Conservation (phyloP, 208 protist species). For the Leishmania martiniquensis region DNA sequence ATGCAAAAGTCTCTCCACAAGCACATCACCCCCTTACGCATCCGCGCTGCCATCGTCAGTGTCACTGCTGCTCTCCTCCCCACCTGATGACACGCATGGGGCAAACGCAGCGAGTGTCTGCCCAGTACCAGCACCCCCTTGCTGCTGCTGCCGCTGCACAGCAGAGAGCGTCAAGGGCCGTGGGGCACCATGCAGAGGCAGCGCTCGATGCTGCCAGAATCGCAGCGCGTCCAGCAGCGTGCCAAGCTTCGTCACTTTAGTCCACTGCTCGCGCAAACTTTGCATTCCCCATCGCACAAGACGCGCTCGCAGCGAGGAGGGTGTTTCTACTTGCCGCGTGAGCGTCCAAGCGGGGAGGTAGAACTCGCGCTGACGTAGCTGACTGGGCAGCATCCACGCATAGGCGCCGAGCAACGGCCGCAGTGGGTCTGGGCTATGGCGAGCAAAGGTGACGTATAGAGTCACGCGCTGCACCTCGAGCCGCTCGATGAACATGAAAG, state of each 20-base stretch:
- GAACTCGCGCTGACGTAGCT: constrained; percentile 62
- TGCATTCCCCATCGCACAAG: constrained; percentile 53
- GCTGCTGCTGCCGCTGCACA: constrained; percentile 30
- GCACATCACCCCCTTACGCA: neutral
- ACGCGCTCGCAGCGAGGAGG: constrained; percentile 40
- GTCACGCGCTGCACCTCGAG: constrained; percentile 50
- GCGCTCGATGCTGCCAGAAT: constrained; percentile 35
- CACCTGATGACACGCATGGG: constrained; percentile 23
- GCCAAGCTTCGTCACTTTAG: constrained; percentile 77
- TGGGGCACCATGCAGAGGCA: constrained; percentile 39
- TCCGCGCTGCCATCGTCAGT: neutral
- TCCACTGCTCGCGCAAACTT: constrained; percentile 76
- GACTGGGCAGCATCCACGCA: constrained; percentile 71
- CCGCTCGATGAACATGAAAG: constrained; percentile 58
- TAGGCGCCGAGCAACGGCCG: constrained; percentile 65
- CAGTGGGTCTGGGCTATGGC: constrained; percentile 68
- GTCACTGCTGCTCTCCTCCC: constrained; percentile 11
- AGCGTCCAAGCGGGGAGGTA: constrained; percentile 44
- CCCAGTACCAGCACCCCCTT: neutral
- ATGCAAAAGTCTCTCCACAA: neutral
- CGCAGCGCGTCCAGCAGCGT: constrained; percentile 54
- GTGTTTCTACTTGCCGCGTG: constrained; percentile 50
- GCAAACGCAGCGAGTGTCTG: constrained; percentile 7
- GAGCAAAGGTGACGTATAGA: constrained; percentile 63
- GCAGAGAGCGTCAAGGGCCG: constrained; percentile 33